Evolutionary conservation across 2,329 filamentous ascomycete species (phyloP), one percentile per base, ranked within the genome.

Genomic region (Sphaerulina musiva): DNA sequence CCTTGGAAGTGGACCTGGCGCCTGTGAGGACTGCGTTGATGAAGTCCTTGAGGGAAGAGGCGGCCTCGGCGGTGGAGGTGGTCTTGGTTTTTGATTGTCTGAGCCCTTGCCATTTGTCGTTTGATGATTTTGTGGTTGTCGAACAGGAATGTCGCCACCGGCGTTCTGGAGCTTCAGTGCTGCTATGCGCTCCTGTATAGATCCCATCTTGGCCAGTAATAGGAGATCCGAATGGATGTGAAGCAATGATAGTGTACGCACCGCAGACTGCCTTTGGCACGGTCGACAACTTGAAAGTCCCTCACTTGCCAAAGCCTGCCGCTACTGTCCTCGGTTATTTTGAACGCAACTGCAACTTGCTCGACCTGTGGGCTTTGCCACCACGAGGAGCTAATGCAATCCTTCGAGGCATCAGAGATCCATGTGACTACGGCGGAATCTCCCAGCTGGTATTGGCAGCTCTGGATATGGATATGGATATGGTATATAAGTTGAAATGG

Each of bases 1-100:
- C 46, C 76, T 73, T 8, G 73, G 72, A 40, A 79, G 79, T 17
- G 80, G 69, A n/a, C 74, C 66, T n/a, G 76, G 77, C 34, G 54
- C 58, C 39, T 55, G 61, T 5, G 69, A 68, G 5, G 45, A 54
- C 46, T 61, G 61, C n/a, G 64, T 66, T 6, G 71, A 70, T 6
- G 71, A 70, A 23, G 63, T 76, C 59, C 76, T 70, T 32, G 70
- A 68, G 38, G 77, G 76, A 44, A 79, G 65, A 9, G 74, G 71
- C 53, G 77, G 77, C 41, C 66, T 56, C 6, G 69, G 67, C 44
- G 68, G 65, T 14, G 72, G 69, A 20, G 68, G 67, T 17, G 69
- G 71, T 41, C 65, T 31, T 45, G 55, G 60, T 67, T 57, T 70
- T 70, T 42, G 61, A 47, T 38, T 32, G 41, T 23, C 39, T 31